Base-by-base conservation (phyloP, 2,329 filamentous ascomycete species). In the Ilyonectria sp. region DNA sequence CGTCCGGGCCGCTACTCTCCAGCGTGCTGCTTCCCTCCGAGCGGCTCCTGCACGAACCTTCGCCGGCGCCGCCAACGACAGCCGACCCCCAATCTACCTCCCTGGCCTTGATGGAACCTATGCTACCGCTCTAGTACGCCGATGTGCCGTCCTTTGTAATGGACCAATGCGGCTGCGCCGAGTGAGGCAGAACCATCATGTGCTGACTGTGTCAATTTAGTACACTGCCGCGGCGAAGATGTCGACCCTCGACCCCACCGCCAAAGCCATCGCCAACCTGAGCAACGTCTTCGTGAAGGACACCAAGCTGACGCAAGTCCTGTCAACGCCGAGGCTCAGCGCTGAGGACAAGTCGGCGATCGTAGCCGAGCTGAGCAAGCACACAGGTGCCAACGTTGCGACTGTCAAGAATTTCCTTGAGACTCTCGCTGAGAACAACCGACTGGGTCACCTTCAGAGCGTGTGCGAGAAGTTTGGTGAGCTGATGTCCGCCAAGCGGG, bases 31-130 rank as follows among this genome's bases (percentile, higher is more conserved):
- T 67, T 74, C 77, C 72, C 68, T 80, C 70, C 74, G 76, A 64
- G 75, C 80, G 79, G 86, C 86, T 79, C 87, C 89, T 78, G 85
- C 90, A 83, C 92, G 95, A 83, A 90, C 89, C 83, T 98, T 94
- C 85, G 94, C 94, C 79, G 93, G 94, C 84, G 86, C 89, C 78
- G 86, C 89, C 79, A 85, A 90, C 82, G 90, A 91, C 69, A 85
- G 90, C 82, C 94, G 93, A 88, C 91, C 95, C 78, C 96, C 96
- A 76, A 88, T 98, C 81, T 90, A 95, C 78, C 90, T 99, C 80
- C 99, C 94, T 85, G 96, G 96, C 78, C 87, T 99, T 81, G 96
- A 98, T 85, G 96, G 96, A 84, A 98, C 95, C 82, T 99, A 99
- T 87, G 96, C 96, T 82, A 94, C 92, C 86, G 96, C 96, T 87